Evolutionary conservation across 2,329 filamentous ascomycete genomes (phyloP).

Genomic region (Chaetomium olivaceum): DNA sequence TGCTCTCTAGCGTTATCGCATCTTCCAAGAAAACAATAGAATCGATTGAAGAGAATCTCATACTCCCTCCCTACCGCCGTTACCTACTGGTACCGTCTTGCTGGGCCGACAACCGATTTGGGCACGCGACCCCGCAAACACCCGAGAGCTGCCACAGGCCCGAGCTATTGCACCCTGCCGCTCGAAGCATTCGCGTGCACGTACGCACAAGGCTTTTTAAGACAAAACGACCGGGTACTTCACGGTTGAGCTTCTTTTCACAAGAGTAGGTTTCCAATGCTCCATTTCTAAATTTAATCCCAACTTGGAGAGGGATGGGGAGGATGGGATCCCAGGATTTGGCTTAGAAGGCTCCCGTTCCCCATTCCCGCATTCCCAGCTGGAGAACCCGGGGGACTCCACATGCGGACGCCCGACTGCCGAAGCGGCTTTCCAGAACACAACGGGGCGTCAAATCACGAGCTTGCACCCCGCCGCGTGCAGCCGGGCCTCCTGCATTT

Average conservation of each 20-base stretch:
- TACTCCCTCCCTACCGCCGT: constrained; percentile 17
- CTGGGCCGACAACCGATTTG: constrained; percentile 11
- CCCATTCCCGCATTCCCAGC: constrained; percentile 10
- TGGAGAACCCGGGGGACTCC: constrained; percentile 20
- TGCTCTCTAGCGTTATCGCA: not conserved
- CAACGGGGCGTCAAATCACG: too few relatives aligned
- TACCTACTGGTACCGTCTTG: constrained; percentile 16
- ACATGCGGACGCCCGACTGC: constrained; percentile 23
- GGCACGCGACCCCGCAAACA: constrained; percentile 32
- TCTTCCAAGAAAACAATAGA: constrained; percentile 5
- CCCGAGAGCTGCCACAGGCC: constrained; percentile 2
- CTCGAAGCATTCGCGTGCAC: not conserved
- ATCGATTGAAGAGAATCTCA: not conserved
- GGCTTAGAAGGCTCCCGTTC: constrained; percentile 15
- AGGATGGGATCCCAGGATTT: not conserved
- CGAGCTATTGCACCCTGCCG: not conserved
- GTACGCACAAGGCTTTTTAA: not conserved
- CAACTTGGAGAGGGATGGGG: not conserved
- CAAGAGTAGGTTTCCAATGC: constrained; percentile 2
- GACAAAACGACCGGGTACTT: not conserved
- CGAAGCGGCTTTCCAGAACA: constrained; percentile 18
- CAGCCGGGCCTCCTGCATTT: constrained; percentile 12
- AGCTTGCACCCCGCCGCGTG: not conserved
- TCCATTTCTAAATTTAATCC: not conserved
- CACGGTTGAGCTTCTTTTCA: not conserved